A percentile compares a stretch with the other conserved stretches of the same genome.
These are phyloP conservation scores for Hordeum marinum DNA, from an alignment of 176 grass and related monocot species.

Conservation along the genomic window DNA sequence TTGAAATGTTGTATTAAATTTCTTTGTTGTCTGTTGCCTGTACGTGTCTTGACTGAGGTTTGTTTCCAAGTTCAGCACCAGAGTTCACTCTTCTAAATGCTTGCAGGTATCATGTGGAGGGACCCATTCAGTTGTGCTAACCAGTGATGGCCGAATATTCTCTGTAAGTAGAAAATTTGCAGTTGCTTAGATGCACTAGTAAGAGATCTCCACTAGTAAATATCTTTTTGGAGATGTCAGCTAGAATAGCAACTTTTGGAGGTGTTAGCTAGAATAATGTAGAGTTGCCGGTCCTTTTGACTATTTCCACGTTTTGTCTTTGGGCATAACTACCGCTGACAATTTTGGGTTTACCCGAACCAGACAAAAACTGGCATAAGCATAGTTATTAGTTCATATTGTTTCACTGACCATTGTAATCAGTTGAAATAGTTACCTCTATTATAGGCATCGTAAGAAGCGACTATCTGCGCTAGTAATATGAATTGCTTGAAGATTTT, in stretches of 20 bases:
- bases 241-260: neutral
- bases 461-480: neutral
- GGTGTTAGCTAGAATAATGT: too few species aligned
- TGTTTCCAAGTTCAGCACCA: conserved; percentile 7
- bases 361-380: neutral
- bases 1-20: conserved; percentile 8
- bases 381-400: neutral
- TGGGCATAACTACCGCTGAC: neutral
- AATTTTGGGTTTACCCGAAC: neutral
- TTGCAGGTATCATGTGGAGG: conserved; percentile 93
- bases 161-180: conserved; percentile 55
- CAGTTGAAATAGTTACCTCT: neutral
- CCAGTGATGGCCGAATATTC: conserved; percentile 73
- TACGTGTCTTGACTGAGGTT: neutral
- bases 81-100: conserved; percentile 5
- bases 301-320: neutral
- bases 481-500: neutral
- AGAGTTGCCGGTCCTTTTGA: neutral
- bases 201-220: neutral
- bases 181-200: neutral
- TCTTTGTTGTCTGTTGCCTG: neutral
- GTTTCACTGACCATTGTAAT: too few species aligned
- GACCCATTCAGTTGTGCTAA: conserved; percentile 90
- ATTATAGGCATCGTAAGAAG: neutral
- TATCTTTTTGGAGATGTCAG: neutral